Base-by-base conservation (phyloP, 441 rosid genomes). In the Populus tomentosa region DNA sequence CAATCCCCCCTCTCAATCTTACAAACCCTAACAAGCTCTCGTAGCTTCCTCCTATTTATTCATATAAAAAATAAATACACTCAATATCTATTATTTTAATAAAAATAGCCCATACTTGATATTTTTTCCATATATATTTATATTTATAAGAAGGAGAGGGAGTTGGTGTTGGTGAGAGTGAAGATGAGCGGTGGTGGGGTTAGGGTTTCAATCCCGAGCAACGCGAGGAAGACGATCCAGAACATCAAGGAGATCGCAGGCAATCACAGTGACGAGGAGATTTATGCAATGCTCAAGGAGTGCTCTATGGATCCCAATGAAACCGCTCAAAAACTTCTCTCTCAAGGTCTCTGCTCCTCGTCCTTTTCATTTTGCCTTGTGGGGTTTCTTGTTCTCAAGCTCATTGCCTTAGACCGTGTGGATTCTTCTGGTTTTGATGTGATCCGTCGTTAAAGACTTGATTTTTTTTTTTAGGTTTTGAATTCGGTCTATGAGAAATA, bases 191-290 rank as follows among this genome's bases (percentile, higher is more conserved):
- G 94, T 70, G 86, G 83, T 78, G 95, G 96, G 85, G 80, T 83
- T 87, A 90, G 93, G 97, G 92, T 89, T 87, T 83, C 95, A 77
- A 90, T 90, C 76, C 87, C 91, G 42, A 84, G 75, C 76, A 85
- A 65, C 80, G 84, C 87, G 56, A 81, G 85, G 85, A 89, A 88
- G 85, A 87, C 56, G 94, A 86, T 95, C 93, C 94, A 90, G 64
- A 75, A 78, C 80, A 81, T 95, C 10, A 90, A 92, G 85, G 98
- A 95, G 92, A 90, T 88, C 92, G 85, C 92, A 61, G 86, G 88
- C 63, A 88, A 87, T 79, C 94, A 93, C 82, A 88, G 88, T 77
- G 94, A 94, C 50, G 98, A 95, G n/a, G 98, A 95, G 89, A 93
- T 95, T 88, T 87, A 86, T 79, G 93, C 98, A 86, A 93, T 93